Conservation (phyloP, 2,329 filamentous ascomycete genomes). For the Incumbomyces lentus region DNA sequence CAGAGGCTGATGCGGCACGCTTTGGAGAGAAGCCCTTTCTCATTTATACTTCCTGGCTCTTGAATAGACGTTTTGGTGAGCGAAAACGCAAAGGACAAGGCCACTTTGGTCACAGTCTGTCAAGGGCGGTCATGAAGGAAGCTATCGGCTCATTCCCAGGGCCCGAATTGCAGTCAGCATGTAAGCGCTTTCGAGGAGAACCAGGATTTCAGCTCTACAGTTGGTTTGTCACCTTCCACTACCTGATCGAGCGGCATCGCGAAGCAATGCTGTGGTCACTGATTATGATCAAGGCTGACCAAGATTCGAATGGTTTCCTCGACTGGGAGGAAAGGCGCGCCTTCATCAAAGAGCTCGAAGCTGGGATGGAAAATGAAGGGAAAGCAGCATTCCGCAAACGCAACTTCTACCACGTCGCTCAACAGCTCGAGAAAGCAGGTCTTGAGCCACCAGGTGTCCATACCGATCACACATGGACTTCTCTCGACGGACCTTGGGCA, state of each 20-base stretch:
- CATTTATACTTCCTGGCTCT: constrained; percentile 16
- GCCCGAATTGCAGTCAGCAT: constrained; percentile 13
- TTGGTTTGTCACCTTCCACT: constrained; percentile 16
- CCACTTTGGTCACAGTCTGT: constrained; percentile 14
- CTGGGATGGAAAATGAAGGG: constrained; percentile 11
- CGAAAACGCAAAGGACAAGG: constrained; percentile 16
- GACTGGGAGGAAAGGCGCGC: constrained; percentile 13
- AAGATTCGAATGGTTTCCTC: constrained; percentile 12
- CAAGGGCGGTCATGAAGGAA: constrained; percentile 14
- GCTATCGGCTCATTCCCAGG: constrained; percentile 14
- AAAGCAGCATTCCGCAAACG: constrained; percentile 11
- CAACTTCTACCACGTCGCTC: constrained; percentile 13
- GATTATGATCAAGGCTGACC: constrained; percentile 14
- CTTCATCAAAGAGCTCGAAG: constrained; percentile 10
- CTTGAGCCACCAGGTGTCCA: constrained; percentile 13
- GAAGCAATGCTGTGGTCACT: constrained; percentile 15
- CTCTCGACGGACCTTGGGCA: constrained; percentile 12
- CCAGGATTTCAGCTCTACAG: constrained; percentile 14
- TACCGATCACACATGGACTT: constrained; percentile 14
- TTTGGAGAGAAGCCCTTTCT: constrained; percentile 17
- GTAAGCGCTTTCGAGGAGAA: constrained; percentile 16
- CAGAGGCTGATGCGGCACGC: constrained; percentile 10
- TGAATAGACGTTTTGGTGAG: constrained; percentile 14
- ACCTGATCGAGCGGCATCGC: constrained; percentile 14
- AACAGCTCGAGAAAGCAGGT: constrained; percentile 12